These are phyloP conservation scores for Physcomitrellopsis africana DNA, from an alignment of 225 moss, liverwort and hornwort species.

Conservation along the genomic window DNA sequence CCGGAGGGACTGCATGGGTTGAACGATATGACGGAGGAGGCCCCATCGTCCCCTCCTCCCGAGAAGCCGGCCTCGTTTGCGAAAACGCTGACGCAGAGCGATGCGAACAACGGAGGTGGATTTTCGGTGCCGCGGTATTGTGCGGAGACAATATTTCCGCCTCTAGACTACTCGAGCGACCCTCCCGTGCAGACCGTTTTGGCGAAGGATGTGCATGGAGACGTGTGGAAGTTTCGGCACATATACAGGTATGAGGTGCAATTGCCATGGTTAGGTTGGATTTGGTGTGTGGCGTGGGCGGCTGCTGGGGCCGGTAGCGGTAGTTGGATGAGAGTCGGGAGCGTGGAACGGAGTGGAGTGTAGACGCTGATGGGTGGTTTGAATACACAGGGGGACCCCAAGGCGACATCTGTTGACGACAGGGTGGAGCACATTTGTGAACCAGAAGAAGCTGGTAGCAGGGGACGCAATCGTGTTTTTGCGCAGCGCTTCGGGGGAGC, in stretches of 20 bases:
- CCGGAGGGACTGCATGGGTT: slow-evolving; percentile 62
- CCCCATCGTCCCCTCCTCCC: slow-evolving; percentile 68
- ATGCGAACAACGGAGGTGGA: slow-evolving; percentile 97
- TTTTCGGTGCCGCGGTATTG: slow-evolving; percentile 98
- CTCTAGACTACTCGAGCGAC: slow-evolving; percentile 87
- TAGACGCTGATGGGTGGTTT: slow-evolving; percentile 5
- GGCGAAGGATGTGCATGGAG: slow-evolving; percentile 96
- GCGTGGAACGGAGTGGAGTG: neutral
- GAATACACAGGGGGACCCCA: slow-evolving; percentile 75
- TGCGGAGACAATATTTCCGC: slow-evolving; percentile 98
- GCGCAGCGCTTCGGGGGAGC: slow-evolving; percentile 91
- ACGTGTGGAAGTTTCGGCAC: slow-evolving; percentile 97
- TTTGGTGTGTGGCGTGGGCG: neutral
- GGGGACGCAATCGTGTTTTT: slow-evolving; percentile 98
- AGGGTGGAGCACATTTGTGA: slow-evolving; percentile 98
- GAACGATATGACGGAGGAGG: slow-evolving; percentile 53
- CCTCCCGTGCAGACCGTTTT: slow-evolving; percentile 98
- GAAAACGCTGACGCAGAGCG: slow-evolving; percentile 96
- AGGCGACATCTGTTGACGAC: slow-evolving; percentile 93
- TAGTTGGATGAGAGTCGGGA: neutral
- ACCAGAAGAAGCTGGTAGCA: slow-evolving; percentile 98
- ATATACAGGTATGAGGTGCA: slow-evolving; percentile 67
- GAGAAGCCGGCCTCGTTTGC: slow-evolving; percentile 97
- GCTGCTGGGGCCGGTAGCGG: neutral
- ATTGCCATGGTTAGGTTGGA: neutral